These are phyloP conservation scores for Torulaspora quercuum DNA, from an alignment of 805 yeast species.

Conservation along the genomic window DNA sequence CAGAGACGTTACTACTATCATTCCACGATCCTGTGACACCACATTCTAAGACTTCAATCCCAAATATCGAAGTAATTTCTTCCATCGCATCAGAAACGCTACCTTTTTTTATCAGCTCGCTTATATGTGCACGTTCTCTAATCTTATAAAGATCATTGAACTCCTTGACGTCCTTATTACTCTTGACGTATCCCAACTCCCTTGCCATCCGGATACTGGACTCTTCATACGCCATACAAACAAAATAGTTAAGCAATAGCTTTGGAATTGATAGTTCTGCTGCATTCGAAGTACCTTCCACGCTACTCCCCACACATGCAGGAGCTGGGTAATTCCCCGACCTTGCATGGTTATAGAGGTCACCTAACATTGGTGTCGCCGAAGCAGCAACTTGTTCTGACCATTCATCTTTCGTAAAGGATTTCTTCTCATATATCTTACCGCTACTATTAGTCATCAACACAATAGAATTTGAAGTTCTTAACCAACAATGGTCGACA, in stretches of 20 bases:
- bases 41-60: constrained; percentile 27
- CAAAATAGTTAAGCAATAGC: constrained; percentile 66
- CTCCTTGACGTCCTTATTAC: constrained; percentile 30
- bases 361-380: constrained; percentile 15
- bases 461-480: too few relatives aligned
- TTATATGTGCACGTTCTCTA: constrained; percentile 26
- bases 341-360: constrained; percentile 1
- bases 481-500: too few relatives aligned
- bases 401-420: constrained; percentile 32
- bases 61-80: constrained; percentile 32
- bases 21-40: constrained; percentile 7
- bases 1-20: not conserved
- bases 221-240: constrained; percentile 71
- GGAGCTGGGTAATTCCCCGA: not conserved
- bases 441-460: constrained; percentile 4
- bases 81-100: constrained; percentile 30
- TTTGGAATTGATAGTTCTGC: constrained; percentile 41
- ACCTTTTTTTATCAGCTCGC: constrained; percentile 28
- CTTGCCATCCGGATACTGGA: constrained; percentile 60
- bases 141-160: constrained; percentile 32
- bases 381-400: constrained; percentile 24
- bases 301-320: not conserved
- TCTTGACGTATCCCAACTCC: constrained; percentile 43
- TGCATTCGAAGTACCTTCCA: constrained; percentile 16
- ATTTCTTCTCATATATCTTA: constrained; percentile 22